Percentiles rank a stretch among this genome's conserved stretches.
Conservation (phyloP, 495 filamentous ascomycete genomes). For the Sordaria brevicollis region DNA sequence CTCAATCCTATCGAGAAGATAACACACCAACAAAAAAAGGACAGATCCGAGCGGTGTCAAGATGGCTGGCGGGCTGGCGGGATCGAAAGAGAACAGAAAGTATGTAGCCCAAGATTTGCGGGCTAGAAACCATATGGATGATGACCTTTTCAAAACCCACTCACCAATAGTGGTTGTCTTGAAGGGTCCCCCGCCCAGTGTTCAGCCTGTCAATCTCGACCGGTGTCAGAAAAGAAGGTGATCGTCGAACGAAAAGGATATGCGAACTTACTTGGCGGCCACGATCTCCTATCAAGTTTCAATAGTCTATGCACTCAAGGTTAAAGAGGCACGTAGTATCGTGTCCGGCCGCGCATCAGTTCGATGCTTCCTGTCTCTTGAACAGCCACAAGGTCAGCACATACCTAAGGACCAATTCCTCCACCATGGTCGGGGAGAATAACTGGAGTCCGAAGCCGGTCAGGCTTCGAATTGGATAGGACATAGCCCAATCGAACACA, state of each 20-base stretch:
- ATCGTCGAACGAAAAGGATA: not conserved
- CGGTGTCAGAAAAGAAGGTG: not conserved
- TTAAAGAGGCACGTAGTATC: not conserved
- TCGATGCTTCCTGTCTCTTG: not conserved
- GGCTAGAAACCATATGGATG: not conserved
- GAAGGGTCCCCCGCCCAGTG: not conserved
- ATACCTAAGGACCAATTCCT: not conserved
- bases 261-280: not conserved
- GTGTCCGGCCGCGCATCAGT: not conserved
- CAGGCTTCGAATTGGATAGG: not conserved
- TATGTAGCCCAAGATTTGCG: not conserved
- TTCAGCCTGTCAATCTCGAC: not conserved
- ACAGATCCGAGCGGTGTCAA: constrained; percentile 12
- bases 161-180: not conserved
- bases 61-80: not conserved
- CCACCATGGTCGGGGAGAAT: not conserved
- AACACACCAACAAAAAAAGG: constrained; percentile 3
- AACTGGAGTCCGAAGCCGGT: not conserved
- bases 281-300: not conserved
- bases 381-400: not conserved
- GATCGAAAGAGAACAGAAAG: constrained; percentile 10
- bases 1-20: not conserved
- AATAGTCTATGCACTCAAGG: not conserved
- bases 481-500: too few relatives aligned
- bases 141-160: not conserved